phyloP scores from a whole-genome alignment of 2,329 filamentous ascomycete genomes.

The Penicillium aurantiogriseum region DNA sequence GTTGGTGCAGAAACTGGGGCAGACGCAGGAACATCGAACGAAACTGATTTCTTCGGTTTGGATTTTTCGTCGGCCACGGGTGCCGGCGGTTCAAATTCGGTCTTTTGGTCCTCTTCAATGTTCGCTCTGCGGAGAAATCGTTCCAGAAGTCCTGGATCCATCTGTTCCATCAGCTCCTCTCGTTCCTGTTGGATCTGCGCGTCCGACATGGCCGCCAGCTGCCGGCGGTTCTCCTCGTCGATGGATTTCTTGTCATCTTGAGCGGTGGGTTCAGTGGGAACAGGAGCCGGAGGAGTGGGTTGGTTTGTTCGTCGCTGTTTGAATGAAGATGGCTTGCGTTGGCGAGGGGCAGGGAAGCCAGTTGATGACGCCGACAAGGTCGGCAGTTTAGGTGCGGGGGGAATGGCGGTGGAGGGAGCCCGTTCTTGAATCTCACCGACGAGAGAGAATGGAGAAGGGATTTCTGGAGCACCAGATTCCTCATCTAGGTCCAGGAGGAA shows the following conservation, averaged over 20 bases:
- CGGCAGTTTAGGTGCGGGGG: slow-evolving; percentile 55
- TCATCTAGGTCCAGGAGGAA: slow-evolving; percentile 61
- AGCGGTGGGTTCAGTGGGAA: slow-evolving; percentile 7
- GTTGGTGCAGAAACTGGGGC: slow-evolving; percentile 4
- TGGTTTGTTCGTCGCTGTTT: slow-evolving; percentile 62
- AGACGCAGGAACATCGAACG: slow-evolving; percentile 22
- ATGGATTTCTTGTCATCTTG: slow-evolving; percentile 67
- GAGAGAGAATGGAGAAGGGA: slow-evolving; percentile 39
- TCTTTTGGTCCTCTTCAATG: slow-evolving; percentile 60
- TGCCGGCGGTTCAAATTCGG: slow-evolving; percentile 5
- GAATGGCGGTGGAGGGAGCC: slow-evolving; percentile 48
- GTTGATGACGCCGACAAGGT: slow-evolving; percentile 48
- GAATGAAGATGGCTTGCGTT: slow-evolving; percentile 74
- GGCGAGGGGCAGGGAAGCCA: slow-evolving; percentile 89
- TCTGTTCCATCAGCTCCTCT: slow-evolving; percentile 71
- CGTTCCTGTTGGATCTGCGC: slow-evolving; percentile 79
- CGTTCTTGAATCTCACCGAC: slow-evolving; percentile 80
- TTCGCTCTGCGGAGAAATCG: slow-evolving; percentile 73
- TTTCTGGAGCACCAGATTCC: slow-evolving; percentile 29
- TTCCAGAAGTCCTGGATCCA: slow-evolving; percentile 75
- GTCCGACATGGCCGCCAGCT: slow-evolving; percentile 73
- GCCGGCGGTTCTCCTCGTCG: slow-evolving; percentile 75
- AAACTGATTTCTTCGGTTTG: slow-evolving; percentile 34
- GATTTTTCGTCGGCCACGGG: slow-evolving; percentile 1
- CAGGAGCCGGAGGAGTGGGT: slow-evolving; percentile 14